These are phyloP conservation scores for Dactylellina cionopaga DNA, from an alignment of 2,329 filamentous ascomycete species.

Conservation along the genomic window DNA sequence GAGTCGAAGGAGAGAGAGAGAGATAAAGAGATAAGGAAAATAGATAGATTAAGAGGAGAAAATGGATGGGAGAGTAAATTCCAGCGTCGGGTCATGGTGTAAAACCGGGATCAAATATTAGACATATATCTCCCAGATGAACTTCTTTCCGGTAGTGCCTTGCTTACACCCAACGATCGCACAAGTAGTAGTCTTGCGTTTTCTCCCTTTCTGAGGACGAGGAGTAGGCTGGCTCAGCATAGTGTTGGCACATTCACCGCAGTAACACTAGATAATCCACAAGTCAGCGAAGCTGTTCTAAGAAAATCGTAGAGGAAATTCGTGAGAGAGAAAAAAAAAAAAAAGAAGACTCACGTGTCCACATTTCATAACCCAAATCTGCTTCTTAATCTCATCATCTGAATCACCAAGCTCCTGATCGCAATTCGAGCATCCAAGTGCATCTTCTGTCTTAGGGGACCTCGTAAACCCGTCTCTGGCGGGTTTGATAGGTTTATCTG, in stretches of 20 bases:
- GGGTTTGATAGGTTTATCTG: constrained; percentile 72
- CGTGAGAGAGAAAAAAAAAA: no score
- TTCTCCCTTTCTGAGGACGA: constrained; percentile 56
- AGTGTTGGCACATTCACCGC: constrained; percentile 65
- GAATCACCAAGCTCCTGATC: constrained; percentile 82
- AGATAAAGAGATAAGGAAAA: neutral
- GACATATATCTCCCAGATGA: constrained; percentile 50
- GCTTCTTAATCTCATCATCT: constrained; percentile 70
- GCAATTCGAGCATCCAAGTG: constrained; percentile 86
- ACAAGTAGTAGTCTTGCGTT: constrained; percentile 37
- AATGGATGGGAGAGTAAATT: neutral
- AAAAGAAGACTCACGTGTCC: constrained; percentile 83
- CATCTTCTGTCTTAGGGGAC: constrained; percentile 75
- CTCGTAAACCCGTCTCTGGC: constrained; percentile 82
- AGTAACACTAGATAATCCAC: constrained; percentile 63
- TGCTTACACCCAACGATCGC: constrained; percentile 53
- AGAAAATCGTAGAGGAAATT: constrained; percentile 8
- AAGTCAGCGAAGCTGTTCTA: constrained; percentile 25
- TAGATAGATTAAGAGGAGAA: neutral
- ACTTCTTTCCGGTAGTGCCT: constrained; percentile 22
- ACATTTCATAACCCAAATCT: constrained; percentile 92
- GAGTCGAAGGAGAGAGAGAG: neutral
- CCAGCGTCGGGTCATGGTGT: neutral
- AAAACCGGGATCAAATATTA: neutral
- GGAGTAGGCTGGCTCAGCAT: constrained; percentile 50